phyloP scores from a whole-genome alignment of 2,329 filamentous ascomycete species.

The Immersiporthe knoxdaviesiana region DNA sequence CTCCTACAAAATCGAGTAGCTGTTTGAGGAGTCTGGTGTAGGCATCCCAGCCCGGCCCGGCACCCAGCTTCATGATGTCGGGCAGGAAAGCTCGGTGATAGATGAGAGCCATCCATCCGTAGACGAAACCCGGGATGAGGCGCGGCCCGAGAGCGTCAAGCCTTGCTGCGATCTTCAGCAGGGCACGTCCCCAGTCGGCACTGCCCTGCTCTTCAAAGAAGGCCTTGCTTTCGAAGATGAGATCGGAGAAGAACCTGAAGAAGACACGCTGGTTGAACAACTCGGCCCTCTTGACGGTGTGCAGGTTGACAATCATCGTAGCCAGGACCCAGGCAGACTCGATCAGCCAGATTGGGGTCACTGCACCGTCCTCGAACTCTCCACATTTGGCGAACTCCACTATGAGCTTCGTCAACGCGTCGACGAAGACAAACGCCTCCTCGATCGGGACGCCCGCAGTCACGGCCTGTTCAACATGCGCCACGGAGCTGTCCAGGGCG shows the following conservation, averaged over 20 bases:
- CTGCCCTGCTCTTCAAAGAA: slow-evolving; percentile 62
- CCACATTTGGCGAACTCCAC: slow-evolving; percentile 75
- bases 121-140: slow-evolving; percentile 80
- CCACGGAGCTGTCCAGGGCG: slow-evolving; percentile 78
- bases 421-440: slow-evolving; percentile 65
- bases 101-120: slow-evolving; percentile 81
- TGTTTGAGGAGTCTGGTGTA: slow-evolving; percentile 76
- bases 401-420: slow-evolving; percentile 82
- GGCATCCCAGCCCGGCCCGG: slow-evolving; percentile 73
- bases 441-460: slow-evolving; percentile 62
- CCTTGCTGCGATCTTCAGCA: slow-evolving; percentile 71
- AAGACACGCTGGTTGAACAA: slow-evolving; percentile 87
- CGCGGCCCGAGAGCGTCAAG: slow-evolving; percentile 76
- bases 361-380: slow-evolving; percentile 60
- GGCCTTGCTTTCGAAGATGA: slow-evolving; percentile 74
- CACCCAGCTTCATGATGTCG: slow-evolving; percentile 69
- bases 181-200: slow-evolving; percentile 68
- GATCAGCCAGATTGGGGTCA: slow-evolving; percentile 71
- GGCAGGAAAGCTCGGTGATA: slow-evolving; percentile 87
- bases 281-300: slow-evolving; percentile 80
- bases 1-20: slow-evolving; percentile 73
- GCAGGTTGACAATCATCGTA: slow-evolving; percentile 80
- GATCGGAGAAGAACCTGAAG: slow-evolving; percentile 82
- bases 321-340: slow-evolving; percentile 79
- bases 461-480: slow-evolving; percentile 73